These are phyloP conservation scores for Talaromyces sp. DNA, from an alignment of 2,329 filamentous ascomycete genomes.

Conservation along the genomic window DNA sequence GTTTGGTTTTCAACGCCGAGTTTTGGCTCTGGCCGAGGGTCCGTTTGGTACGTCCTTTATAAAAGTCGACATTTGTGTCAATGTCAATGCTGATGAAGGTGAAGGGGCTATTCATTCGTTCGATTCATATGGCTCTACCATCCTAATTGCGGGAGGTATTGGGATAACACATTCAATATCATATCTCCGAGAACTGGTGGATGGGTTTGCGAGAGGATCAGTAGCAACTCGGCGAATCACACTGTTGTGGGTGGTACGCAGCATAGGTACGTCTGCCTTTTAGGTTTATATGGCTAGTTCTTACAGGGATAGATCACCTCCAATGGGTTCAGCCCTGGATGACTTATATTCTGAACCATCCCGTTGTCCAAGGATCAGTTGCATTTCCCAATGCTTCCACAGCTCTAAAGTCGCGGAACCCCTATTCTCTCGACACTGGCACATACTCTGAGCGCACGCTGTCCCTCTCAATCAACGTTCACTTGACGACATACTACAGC, in stretches of 20 bases:
- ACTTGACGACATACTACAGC: slow-evolving; percentile 18
- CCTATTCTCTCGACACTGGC: slow-evolving; percentile 28
- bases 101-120: slow-evolving; percentile 64
- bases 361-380: slow-evolving; percentile 11
- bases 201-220: slow-evolving; percentile 62
- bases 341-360: slow-evolving; percentile 33
- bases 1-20: slow-evolving; percentile 51
- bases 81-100: neutral
- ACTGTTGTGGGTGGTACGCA: slow-evolving; percentile 63
- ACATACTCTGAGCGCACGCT: slow-evolving; percentile 68
- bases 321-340: slow-evolving; percentile 85
- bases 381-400: slow-evolving; percentile 51
- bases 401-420: slow-evolving; percentile 48
- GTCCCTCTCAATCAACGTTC: slow-evolving; percentile 57
- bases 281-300: neutral
- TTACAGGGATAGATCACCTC: slow-evolving; percentile 61
- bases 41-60: slow-evolving; percentile 60
- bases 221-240: slow-evolving; percentile 73
- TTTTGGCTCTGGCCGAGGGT: slow-evolving; percentile 73
- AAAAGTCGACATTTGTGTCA: neutral
- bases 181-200: slow-evolving; percentile 69
- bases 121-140: slow-evolving; percentile 81
- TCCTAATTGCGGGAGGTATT: slow-evolving; percentile 85
- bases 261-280: slow-evolving; percentile 13
- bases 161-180: slow-evolving; percentile 90